Conservation (phyloP, 495 filamentous ascomycete genomes). For the Penicillium ucsense region DNA sequence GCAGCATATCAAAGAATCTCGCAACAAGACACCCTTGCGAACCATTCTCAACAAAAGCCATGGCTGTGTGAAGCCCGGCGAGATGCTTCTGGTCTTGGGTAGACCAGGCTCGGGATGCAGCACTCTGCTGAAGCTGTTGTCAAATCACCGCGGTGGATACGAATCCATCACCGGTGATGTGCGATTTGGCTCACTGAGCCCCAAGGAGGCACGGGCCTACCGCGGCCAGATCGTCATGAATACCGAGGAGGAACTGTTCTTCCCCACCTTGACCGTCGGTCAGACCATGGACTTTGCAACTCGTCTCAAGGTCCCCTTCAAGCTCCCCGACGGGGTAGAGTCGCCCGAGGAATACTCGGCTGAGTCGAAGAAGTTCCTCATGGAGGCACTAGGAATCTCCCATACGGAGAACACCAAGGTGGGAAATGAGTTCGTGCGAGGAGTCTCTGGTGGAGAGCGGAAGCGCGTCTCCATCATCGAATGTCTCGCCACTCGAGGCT, state of each 20-base stretch:
- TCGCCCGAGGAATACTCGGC: slow-evolving; percentile 40
- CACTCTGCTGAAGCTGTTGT: slow-evolving; percentile 51
- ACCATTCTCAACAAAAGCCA: slow-evolving; percentile 32
- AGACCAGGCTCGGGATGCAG: slow-evolving; percentile 37
- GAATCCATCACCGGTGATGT: slow-evolving; percentile 43
- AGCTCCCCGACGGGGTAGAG: slow-evolving; percentile 24
- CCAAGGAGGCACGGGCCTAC: slow-evolving; percentile 48
- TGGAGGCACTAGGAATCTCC: slow-evolving; percentile 63
- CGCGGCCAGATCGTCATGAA: slow-evolving; percentile 65
- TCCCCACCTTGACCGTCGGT: slow-evolving; percentile 59
- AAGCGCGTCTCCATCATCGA: slow-evolving; percentile 64
- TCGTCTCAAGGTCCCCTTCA: slow-evolving; percentile 26
- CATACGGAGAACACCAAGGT: slow-evolving; percentile 77
- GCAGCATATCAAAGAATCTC: slow-evolving; percentile 25
- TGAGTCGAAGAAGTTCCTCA: slow-evolving; percentile 53
- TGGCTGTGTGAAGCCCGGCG: slow-evolving; percentile 45
- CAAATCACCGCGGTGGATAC: slow-evolving; percentile 55
- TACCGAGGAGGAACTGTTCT: slow-evolving; percentile 63
- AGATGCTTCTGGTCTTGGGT: slow-evolving; percentile 39
- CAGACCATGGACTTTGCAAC: slow-evolving; percentile 63
- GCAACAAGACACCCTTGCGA: slow-evolving; percentile 26
- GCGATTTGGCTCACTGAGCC: slow-evolving; percentile 46
- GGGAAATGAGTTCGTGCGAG: slow-evolving; percentile 67
- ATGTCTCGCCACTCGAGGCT: slow-evolving; percentile 49
- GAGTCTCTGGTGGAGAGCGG: slow-evolving; percentile 78